Percentiles rank a stretch among this genome's conserved stretches.
These are phyloP conservation scores for Serendipita sp. DNA, from an alignment of 768 basidiomycete species.

Conservation along the genomic window DNA sequence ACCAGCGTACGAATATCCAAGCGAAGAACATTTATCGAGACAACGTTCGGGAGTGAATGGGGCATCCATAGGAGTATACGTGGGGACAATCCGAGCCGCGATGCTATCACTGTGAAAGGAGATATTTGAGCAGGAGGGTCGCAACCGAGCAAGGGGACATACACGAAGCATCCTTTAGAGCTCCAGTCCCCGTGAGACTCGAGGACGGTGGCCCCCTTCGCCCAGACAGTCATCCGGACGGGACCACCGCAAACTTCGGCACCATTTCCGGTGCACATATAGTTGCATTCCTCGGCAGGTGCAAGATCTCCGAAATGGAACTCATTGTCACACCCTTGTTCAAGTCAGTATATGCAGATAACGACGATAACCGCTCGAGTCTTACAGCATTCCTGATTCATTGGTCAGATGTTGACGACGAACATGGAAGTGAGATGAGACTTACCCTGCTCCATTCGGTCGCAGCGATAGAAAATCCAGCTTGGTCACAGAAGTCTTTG, in stretches of 20 bases:
- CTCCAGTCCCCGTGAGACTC: not conserved
- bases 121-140: not conserved
- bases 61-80: not conserved
- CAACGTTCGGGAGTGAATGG: not conserved
- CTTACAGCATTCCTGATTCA: not conserved
- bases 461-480: not conserved
- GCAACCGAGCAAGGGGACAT: not conserved
- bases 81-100: not conserved
- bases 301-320: not conserved
- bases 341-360: not conserved
- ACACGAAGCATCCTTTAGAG: not conserved
- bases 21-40: not conserved
- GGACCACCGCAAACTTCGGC: conserved; percentile 4
- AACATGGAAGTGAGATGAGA: not conserved
- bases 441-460: conserved; percentile 2
- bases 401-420: too few relatives aligned
- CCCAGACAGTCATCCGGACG: not conserved
- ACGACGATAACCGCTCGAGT: too few relatives aligned
- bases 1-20: not conserved
- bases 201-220: not conserved
- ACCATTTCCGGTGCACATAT: conserved; percentile 6
- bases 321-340: not conserved
- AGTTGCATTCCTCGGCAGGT: not conserved
- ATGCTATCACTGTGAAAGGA: not conserved
- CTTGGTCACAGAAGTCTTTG: not conserved